Base-by-base conservation (phyloP, 495 filamentous ascomycete genomes). In the Hypoxylon fuscum region DNA sequence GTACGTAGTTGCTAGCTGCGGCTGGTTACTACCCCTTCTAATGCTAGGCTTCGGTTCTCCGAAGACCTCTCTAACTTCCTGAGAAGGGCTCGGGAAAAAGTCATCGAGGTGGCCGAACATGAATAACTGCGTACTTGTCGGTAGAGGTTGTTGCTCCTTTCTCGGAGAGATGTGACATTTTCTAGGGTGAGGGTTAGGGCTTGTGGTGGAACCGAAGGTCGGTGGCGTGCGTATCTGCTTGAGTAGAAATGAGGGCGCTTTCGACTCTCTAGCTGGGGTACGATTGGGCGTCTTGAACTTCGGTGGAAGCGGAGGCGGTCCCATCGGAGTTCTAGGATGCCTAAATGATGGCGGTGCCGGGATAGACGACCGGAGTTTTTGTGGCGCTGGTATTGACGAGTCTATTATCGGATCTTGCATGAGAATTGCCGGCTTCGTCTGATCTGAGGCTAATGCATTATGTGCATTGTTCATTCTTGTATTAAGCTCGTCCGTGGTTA, bases 21-120 rank as follows among this genome's bases (percentile, higher is more conserved):
- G 18, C 11, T 37, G 23, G 35, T 48, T n/a, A 23, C 7, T n/a
- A 48, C 12, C n/a, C n/a, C 11, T 32, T 37, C 43, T 12, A 47
- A 25, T 44, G 17, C 20, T 17, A 14, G 2, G 2, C 23, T 66
- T 48, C 25, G 49, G 50, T 31, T 76, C 75, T 15, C 74, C 74
- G 12, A 81, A 59, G 0, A 78, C 51, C 57, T 84, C 81, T 9
- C 74, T 68, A 0, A 62, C 70, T 59, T 78, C 74, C 61, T 84
- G 81, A 0, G 78, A 78, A 6, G 78, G 74, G 12, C 74, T 76
- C 0, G 80, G 80, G 22, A 82, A 74, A n/a, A 80, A 73, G 17
- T 81, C 77, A 45, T 82, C 79, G 7, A 82, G 54, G 46, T 83
- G 66, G n/a, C 63, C 45, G 32, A 78, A 66, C 15, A 83, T 48